Percentiles rank a stretch among this genome's conserved stretches.
These are phyloP conservation scores for Termitomyces sp. DNA, from an alignment of 768 basidiomycete genomes.

Conservation along the genomic window DNA sequence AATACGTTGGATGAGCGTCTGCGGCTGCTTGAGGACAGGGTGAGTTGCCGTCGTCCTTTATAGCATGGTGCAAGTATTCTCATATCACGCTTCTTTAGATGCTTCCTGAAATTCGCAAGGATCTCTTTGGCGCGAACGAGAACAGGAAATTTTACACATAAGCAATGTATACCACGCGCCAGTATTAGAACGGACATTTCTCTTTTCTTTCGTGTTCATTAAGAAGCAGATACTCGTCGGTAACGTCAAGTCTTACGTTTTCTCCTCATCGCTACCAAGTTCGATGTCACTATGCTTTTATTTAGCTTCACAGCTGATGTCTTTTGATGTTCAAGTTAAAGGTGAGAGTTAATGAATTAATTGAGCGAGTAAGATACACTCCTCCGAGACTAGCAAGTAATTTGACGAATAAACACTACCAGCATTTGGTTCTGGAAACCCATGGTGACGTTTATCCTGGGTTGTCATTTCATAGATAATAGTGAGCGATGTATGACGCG, in stretches of 20 bases:
- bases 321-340: neutral
- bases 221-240: neutral
- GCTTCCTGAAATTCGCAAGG: constrained; percentile 89
- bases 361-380: neutral
- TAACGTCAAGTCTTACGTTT: neutral
- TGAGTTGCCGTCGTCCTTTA: constrained; percentile 30
- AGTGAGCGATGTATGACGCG: neutral
- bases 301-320: neutral
- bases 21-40: constrained; percentile 84
- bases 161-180: constrained; percentile 5
- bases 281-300: neutral
- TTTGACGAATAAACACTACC: neutral
- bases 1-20: constrained; percentile 94
- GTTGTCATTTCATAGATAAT: neutral
- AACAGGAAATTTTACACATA: constrained; percentile 90
- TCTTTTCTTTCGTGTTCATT: neutral
- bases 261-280: neutral
- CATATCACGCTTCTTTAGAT: constrained; percentile 47
- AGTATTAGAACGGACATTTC: constrained; percentile 6
- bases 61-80: neutral
- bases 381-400: neutral
- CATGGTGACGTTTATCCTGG: neutral
- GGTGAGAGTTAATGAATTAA: too few species aligned
- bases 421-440: neutral
- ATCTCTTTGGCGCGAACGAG: constrained; percentile 85